Percentiles rank a stretch among this genome's conserved stretches.
Evolutionary conservation across 2,329 filamentous ascomycete species (phyloP).

Genomic region (Ceratocystis destructans): DNA sequence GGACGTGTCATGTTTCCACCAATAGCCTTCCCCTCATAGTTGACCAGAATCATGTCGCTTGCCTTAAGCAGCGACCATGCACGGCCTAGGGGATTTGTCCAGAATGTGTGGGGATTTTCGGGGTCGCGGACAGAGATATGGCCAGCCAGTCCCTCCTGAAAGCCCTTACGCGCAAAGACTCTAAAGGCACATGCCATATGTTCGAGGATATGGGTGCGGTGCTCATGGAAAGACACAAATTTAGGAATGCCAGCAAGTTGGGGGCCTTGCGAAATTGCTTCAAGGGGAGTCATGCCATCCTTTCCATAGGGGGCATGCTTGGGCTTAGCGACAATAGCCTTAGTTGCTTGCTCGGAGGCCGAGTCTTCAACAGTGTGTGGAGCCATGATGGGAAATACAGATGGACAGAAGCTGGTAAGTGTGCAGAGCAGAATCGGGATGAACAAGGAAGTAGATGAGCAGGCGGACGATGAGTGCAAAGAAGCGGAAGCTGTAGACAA

Average conservation of each 20-base stretch:
- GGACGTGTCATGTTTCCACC: constrained; percentile 43
- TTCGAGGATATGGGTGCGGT: constrained; percentile 28
- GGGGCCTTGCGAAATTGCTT: constrained; percentile 15
- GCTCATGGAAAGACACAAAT: constrained; percentile 21
- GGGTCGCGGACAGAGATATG: constrained; percentile 34
- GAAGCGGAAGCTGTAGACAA: no score
- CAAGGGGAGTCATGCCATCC: constrained; percentile 13
- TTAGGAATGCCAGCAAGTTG: constrained; percentile 14
- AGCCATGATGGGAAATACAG: not conserved
- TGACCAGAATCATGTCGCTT: constrained; percentile 52
- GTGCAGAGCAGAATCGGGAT: not conserved
- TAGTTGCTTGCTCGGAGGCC: not conserved
- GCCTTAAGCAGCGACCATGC: constrained; percentile 54
- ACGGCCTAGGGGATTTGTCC: constrained; percentile 44
- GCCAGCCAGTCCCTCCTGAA: constrained; percentile 33
- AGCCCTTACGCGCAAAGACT: constrained; percentile 35
- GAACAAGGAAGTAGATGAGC: no score
- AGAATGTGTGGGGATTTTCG: constrained; percentile 27
- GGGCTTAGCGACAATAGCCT: not conserved
- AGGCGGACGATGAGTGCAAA: no score
- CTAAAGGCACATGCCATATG: constrained; percentile 36
- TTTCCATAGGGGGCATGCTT: constrained; percentile 10
- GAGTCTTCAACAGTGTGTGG: not conserved
- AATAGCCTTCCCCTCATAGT: constrained; percentile 43
- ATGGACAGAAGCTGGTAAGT: not conserved